A percentile compares a stretch with the other conserved stretches of the same genome.
phyloP scores from a whole-genome alignment of 2,329 filamentous ascomycete genomes.

The Alternaria postmessia region DNA sequence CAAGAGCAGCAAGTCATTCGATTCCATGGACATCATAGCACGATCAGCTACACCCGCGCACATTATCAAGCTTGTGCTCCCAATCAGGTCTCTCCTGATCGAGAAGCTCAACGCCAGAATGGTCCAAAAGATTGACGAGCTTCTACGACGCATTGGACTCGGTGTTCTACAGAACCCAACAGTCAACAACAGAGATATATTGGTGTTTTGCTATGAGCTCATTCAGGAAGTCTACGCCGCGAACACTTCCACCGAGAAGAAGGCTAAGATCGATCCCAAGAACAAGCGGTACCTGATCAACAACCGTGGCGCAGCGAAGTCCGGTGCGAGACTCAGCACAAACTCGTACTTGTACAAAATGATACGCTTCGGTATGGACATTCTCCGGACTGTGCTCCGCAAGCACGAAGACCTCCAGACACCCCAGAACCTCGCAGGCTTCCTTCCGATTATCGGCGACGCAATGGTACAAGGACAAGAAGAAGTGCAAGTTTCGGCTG shows the following conservation, averaged over 20 bases:
- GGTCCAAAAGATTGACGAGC: constrained; percentile 87
- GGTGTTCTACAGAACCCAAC: constrained; percentile 84
- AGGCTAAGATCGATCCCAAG: constrained; percentile 46
- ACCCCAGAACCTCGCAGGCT: constrained; percentile 79
- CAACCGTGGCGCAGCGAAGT: constrained; percentile 76
- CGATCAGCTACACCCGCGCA: constrained; percentile 79
- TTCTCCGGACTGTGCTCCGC: constrained; percentile 83
- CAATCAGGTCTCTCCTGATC: constrained; percentile 78
- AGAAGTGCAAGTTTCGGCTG: constrained; percentile 87
- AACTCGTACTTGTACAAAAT: constrained; percentile 88
- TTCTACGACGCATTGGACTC: constrained; percentile 81
- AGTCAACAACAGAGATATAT: constrained; percentile 78
- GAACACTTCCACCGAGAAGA: constrained; percentile 55
- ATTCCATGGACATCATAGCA: constrained; percentile 93
- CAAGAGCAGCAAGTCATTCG: constrained; percentile 97
- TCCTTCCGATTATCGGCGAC: constrained; percentile 89
- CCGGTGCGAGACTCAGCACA: constrained; percentile 73
- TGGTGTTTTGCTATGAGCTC: constrained; percentile 96
- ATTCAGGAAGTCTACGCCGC: constrained; percentile 84
- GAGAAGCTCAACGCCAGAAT: constrained; percentile 86
- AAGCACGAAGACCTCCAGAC: constrained; percentile 85
- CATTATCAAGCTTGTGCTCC: constrained; percentile 77
- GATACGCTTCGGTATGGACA: constrained; percentile 84
- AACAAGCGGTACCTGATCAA: constrained; percentile 81
- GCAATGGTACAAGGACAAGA: constrained; percentile 84